Conservation (phyloP, 139 green algal genomes). For the Astrephomene gubernaculifera region DNA sequence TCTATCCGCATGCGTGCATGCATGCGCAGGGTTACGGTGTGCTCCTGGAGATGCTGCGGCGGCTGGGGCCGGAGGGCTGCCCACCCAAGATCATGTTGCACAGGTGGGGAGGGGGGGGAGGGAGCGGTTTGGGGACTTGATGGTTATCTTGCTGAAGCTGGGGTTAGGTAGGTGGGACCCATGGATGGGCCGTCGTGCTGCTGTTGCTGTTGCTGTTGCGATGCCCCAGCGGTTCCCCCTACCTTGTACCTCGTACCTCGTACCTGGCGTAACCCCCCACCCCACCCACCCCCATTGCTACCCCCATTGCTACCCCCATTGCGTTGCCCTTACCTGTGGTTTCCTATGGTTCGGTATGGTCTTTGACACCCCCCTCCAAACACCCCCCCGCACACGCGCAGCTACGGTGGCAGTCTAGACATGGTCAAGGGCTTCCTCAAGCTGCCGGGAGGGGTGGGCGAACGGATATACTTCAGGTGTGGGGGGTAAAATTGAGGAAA, state of each 20-base stretch:
- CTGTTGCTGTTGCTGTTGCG: too few relatives aligned
- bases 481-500: background rate
- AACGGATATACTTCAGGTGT: slow-evolving; percentile 61
- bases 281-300: background rate
- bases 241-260: background rate
- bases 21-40: slow-evolving; percentile 27
- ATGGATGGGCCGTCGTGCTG: background rate
- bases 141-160: background rate
- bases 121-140: background rate
- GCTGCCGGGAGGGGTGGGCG: slow-evolving; percentile 37
- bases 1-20: too few relatives aligned
- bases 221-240: background rate
- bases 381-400: background rate
- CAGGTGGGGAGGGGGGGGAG: slow-evolving; percentile 35
- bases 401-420: slow-evolving; percentile 57
- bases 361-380: background rate
- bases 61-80: slow-evolving; percentile 25
- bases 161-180: background rate
- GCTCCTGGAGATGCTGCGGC: slow-evolving; percentile 46
- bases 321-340: too few relatives aligned
- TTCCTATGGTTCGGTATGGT: too few relatives aligned
- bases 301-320: background rate
- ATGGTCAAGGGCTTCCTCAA: slow-evolving; percentile 51
- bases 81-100: slow-evolving; percentile 59
- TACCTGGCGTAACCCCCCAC: background rate